Conservation (phyloP, 2,329 filamentous ascomycete genomes). For the Cladophialophora yegresii region DNA sequence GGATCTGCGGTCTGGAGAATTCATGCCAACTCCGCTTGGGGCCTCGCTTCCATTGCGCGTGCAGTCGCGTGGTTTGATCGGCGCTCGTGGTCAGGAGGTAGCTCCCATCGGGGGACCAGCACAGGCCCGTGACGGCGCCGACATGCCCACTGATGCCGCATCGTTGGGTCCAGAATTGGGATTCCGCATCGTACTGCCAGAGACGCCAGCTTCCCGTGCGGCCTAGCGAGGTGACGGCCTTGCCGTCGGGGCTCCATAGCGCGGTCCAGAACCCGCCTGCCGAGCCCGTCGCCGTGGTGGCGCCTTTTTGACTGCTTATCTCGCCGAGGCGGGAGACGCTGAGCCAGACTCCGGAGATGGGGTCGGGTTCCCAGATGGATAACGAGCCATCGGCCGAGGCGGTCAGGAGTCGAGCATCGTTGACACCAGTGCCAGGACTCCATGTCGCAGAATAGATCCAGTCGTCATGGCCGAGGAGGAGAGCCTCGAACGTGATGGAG, state of each 20-base stretch:
- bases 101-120: conserved; percentile 78
- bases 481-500: conserved; percentile 86
- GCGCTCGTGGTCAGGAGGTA: conserved; percentile 86
- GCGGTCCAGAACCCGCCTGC: conserved; percentile 96
- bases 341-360: conserved; percentile 84
- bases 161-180: conserved; percentile 73
- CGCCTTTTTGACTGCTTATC: conserved; percentile 91
- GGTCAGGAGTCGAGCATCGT: conserved; percentile 70
- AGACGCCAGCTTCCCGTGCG: conserved; percentile 90
- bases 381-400: conserved; percentile 95
- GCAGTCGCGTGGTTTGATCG: conserved; percentile 90
- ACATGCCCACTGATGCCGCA: conserved; percentile 83
- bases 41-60: conserved; percentile 71
- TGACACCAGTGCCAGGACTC: conserved; percentile 52
- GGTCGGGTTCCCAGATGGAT: conserved; percentile 86
- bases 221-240: conserved; percentile 70
- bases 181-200: conserved; percentile 67
- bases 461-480: conserved; percentile 93
- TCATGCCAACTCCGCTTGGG: conserved; percentile 77
- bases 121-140: conserved; percentile 74
- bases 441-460: conserved; percentile 93
- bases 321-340: conserved; percentile 84
- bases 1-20: conserved; percentile 92
- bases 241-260: conserved; percentile 80
- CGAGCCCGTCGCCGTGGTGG: conserved; percentile 93